These are phyloP conservation scores for Vachellia pachyceras DNA, from an alignment of 306 rosid genomes.

Conservation along the genomic window DNA sequence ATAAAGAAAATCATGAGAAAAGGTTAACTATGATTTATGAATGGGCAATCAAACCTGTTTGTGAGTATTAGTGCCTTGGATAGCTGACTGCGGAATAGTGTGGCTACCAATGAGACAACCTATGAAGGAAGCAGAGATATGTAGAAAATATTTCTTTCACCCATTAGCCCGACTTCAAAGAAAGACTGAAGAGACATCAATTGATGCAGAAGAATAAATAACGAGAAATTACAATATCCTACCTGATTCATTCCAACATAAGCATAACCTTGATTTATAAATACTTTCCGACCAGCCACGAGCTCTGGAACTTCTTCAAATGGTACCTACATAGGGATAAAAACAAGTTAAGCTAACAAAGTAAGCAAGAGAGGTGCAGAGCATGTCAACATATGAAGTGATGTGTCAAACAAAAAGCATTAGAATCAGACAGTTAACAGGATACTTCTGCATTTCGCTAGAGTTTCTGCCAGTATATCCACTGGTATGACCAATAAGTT, in stretches of 20 bases:
- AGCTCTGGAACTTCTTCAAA: slow-evolving; percentile 98
- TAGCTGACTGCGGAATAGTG: slow-evolving; percentile 81
- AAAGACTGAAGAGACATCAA: slow-evolving; percentile 31
- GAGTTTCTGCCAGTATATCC: slow-evolving; percentile 16
- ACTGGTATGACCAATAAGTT: slow-evolving; percentile 25
- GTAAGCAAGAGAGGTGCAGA: slow-evolving; percentile 8
- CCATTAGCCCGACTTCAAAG: slow-evolving; percentile 16
- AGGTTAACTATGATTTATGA: slow-evolving; percentile 18
- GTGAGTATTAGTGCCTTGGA: slow-evolving; percentile 85
- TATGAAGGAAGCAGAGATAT: slow-evolving; percentile 41
- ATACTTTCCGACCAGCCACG: slow-evolving; percentile 84
- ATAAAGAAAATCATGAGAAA: neutral
- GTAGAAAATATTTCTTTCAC: slow-evolving; percentile 18
- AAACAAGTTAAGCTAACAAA: slow-evolving; percentile 32
- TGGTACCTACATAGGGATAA: slow-evolving; percentile 68
- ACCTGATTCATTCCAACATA: slow-evolving; percentile 91
- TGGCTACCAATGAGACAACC: slow-evolving; percentile 83
- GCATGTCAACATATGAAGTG: slow-evolving; percentile 14
- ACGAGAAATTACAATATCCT: slow-evolving; percentile 35
- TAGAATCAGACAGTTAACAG: slow-evolving; percentile 4
- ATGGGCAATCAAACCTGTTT: slow-evolving; percentile 65
- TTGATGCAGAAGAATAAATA: neutral
- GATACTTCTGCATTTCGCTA: slow-evolving; percentile 23
- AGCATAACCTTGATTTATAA: slow-evolving; percentile 79
- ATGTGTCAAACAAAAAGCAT: neutral